Evolutionary conservation across 164 flowering plant genomes (phyloP), one percentile per base, ranked within the genome.

Genomic region (Warburgia ugandensis): DNA sequence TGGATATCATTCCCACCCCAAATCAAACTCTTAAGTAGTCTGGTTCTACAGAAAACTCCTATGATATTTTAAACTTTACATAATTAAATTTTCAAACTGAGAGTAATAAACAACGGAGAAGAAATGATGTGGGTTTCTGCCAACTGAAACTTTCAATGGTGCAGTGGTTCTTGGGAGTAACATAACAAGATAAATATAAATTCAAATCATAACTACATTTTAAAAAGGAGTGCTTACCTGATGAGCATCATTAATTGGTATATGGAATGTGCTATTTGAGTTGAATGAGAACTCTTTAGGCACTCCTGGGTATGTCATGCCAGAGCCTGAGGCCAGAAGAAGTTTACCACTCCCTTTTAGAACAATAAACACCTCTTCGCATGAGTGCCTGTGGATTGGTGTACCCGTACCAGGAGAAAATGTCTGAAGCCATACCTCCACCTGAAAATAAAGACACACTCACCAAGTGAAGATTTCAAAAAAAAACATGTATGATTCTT

Each of bases 401-500:
- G 97, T 90, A 54, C 44, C 66, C 47, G 86, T 53, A 51, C 92
- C 89, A 7, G 95, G 91, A 55, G 94, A 54, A 77, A 80, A 79
- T 44, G 97, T 84, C 66, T 90, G 96, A 45, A 90, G 86, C 96
- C 97, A 86, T 4, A 90, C 69, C 69, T 90, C 97, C 60, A 86
- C 67, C 97, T 90, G 59, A 53, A 6, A 67, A 26, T n/a, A 42
- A 19, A 19, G 16, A 17, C 11, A 0, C 23, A 16, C 8, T 9
- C 10, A 39, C 21, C 5, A 17, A 2, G 45, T 10, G 10, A 3
- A n/a, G 45, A 41, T 10, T 10, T 16, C 10, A 42, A 11, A 17
- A 42, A 17, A 8, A 22, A 5, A 13, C 20, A 2, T 3, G 46
- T 41, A n/a, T 6, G n/a, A n/a, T n/a, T n/a, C n/a, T 42, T 9